Conservation (phyloP, 176 grass and related monocot genomes). For the Dactylis glomerata region DNA sequence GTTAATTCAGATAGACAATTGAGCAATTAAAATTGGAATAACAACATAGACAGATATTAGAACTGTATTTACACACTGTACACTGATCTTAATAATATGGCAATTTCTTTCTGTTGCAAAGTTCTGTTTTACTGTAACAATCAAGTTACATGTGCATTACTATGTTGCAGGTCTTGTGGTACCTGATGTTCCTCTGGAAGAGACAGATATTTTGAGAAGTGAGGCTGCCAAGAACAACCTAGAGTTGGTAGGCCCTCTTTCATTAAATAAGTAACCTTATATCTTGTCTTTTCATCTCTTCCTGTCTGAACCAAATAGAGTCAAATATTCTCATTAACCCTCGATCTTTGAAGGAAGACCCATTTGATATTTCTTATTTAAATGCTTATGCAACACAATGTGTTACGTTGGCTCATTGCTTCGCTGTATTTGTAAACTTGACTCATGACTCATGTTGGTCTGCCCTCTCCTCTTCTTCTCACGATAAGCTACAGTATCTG, state of each 20-base stretch:
- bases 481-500: not conserved
- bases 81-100: not conserved
- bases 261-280: not conserved
- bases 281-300: slow-evolving; percentile 9
- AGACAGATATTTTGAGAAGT: slow-evolving; percentile 73
- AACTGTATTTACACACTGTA: not conserved
- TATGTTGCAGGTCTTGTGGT: slow-evolving; percentile 81
- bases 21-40: not conserved
- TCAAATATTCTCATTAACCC: not conserved
- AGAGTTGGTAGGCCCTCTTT: slow-evolving; percentile 68
- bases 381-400: not conserved
- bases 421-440: not conserved
- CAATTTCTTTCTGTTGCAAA: not conserved
- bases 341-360: not conserved
- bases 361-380: not conserved
- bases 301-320: not conserved
- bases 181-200: slow-evolving; percentile 97
- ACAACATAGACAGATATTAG: not conserved
- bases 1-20: slow-evolving; percentile 3
- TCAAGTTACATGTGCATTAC: not conserved
- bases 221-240: slow-evolving; percentile 89
- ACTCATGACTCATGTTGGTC: not conserved
- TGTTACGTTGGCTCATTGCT: not conserved
- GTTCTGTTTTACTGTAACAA: not conserved
- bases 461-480: not conserved